Evolutionary conservation across 371 early-diverging fungal genomes (phyloP), one percentile per base, ranked within the genome.

Genomic region (Mortierella sp.): DNA sequence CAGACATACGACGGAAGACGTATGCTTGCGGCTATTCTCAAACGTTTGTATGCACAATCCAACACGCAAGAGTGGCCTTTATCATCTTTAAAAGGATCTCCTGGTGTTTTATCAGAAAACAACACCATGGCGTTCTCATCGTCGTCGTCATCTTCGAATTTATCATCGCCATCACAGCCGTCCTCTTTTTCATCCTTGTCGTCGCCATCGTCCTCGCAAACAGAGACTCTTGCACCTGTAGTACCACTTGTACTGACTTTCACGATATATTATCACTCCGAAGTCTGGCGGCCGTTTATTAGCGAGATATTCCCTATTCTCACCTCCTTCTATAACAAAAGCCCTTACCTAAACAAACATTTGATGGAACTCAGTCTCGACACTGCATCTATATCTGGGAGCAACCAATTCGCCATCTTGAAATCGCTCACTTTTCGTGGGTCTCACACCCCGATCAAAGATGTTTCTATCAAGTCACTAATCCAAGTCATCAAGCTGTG

Each of bases 381-480:
- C 4, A 63, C 50, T n/a, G 5, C 6, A 5, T 21, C 22, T 32
- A 50, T 50, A 21, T 48, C 32, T 4, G 45, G 38, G n/a, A 16
- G 22, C 28, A 19, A 62, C 3, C n/a, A 32, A 10, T 22, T 48
- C n/a, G 62, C 63, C 15, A 21, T 33, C 28, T 32, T 45, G 28
- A 8, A 53, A 40, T 22, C 55, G 15, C 55, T 62, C n/a, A 28
- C 32, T 32, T 62, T 53, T 19, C 61, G 63, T 24, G 69, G 69
- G 9, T 41, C 55, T 8, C 38, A 62, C 45, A 8, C 13, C 22
- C 22, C 4, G 52, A 24, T 40, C 21, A 59, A 36, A 41, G 53
- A 58, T 8, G 7, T 10, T 1, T 9, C 40, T 3, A 2, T 38
- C 13, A 24, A 55, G 22, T 43, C 65, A 6, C 28, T 58, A 10